Percentiles rank a stretch among this genome's conserved stretches.
Conservation (phyloP, 805 yeast species). For the Brettanomyces nanus region DNA sequence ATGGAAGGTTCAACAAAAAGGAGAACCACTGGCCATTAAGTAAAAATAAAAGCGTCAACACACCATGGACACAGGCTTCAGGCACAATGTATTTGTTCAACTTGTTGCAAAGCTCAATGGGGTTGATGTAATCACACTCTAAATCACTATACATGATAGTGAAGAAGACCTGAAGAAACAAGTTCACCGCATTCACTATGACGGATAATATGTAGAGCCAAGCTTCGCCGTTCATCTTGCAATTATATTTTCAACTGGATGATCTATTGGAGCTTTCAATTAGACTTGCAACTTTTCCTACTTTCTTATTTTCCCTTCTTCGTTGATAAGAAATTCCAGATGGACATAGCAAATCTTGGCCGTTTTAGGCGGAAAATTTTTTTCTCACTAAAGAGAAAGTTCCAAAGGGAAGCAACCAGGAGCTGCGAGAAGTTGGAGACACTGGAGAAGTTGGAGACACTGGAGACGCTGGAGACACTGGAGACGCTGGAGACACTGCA, state of each 20-base stretch:
- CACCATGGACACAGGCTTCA: conserved; percentile 78
- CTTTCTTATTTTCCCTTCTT: background rate
- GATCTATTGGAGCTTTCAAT: too few species aligned
- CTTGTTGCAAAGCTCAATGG: conserved; percentile 90
- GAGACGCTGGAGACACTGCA: too few species aligned
- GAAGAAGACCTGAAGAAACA: conserved; percentile 89
- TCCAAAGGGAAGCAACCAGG: too few species aligned
- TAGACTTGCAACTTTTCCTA: background rate
- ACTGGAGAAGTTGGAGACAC: too few species aligned
- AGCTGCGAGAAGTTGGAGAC: too few species aligned
- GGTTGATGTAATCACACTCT: conserved; percentile 95
- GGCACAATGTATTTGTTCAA: conserved; percentile 85
- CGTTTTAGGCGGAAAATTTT: background rate
- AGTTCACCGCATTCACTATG: conserved; percentile 73
- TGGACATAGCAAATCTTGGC: background rate
- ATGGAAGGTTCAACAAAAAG: conserved; percentile 73
- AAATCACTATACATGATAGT: conserved; percentile 92
- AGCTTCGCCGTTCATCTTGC: conserved; percentile 24
- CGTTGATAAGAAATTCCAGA: background rate
- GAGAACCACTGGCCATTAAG: conserved; percentile 91
- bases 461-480: too few species aligned
- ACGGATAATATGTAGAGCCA: conserved; percentile 71
- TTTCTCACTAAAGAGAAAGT: background rate
- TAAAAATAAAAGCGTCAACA: conserved; percentile 61
- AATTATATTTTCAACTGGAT: background rate